A percentile compares a stretch with the other conserved stretches of the same genome.
Conservation (phyloP, 352 stramenopile genomes). For the Phytophthora cryptogea region DNA sequence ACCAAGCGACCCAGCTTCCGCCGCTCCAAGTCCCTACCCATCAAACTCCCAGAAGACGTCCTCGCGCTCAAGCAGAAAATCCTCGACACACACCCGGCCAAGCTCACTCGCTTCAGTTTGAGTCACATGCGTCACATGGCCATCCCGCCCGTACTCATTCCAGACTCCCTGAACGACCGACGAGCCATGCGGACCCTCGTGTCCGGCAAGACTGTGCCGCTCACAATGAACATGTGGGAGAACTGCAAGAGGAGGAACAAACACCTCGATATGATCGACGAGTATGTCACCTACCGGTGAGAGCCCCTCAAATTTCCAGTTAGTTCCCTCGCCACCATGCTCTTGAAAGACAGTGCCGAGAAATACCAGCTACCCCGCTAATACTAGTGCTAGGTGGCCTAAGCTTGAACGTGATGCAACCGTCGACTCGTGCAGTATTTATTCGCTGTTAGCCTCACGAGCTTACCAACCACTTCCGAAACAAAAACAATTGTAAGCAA, state of each 20-base stretch:
- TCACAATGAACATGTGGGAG: slow-evolving; percentile 52
- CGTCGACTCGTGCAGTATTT: background rate
- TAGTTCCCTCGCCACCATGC: slow-evolving; percentile 12
- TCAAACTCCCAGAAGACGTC: slow-evolving; percentile 40
- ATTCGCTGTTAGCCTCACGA: background rate
- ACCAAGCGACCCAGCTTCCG: slow-evolving; percentile 28
- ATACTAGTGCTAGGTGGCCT: slow-evolving; percentile 19
- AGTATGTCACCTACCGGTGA: slow-evolving; percentile 44
- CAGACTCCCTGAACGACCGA: slow-evolving; percentile 30
- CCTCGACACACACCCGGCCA: slow-evolving; percentile 41
- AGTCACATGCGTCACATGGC: slow-evolving; percentile 49
- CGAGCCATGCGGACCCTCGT: slow-evolving; percentile 43
- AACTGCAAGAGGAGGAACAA: slow-evolving; percentile 45
- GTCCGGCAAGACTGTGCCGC: slow-evolving; percentile 48
- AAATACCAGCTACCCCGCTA: slow-evolving; percentile 9
- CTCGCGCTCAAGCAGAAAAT: slow-evolving; percentile 55
- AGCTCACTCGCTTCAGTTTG: slow-evolving; percentile 51
- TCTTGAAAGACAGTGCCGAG: slow-evolving; percentile 16
- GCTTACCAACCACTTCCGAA: background rate
- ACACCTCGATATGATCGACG: slow-evolving; percentile 51
- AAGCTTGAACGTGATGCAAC: slow-evolving; percentile 24
- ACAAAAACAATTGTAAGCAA: background rate
- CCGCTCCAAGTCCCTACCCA: slow-evolving; percentile 13
- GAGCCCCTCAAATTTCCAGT: slow-evolving; percentile 1
- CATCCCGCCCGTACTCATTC: slow-evolving; percentile 53